A percentile compares a stretch with the other conserved stretches of the same genome.
Evolutionary conservation across 2,329 filamentous ascomycete species (phyloP).

Genomic region (Chrysosporium keratinophilum): DNA sequence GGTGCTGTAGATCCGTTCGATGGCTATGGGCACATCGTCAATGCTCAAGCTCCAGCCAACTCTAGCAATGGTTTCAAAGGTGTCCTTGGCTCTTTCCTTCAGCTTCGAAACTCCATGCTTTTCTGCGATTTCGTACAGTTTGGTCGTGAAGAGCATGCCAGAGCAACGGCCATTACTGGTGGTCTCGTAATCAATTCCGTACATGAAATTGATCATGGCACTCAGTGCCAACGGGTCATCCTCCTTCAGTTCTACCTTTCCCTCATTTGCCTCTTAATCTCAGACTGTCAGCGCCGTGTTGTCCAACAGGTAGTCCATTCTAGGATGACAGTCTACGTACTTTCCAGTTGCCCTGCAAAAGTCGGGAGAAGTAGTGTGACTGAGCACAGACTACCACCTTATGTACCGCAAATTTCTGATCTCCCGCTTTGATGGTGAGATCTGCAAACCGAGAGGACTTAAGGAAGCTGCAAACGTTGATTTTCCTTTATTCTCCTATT

Average conservation of each 20-base stretch:
- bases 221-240: not conserved
- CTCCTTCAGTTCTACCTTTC: not conserved
- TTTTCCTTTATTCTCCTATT: too few relatives aligned
- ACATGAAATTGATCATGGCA: not conserved
- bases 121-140: slow-evolving; percentile 21
- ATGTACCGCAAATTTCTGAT: too few relatives aligned
- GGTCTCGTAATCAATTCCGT: not conserved
- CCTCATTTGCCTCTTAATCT: not conserved
- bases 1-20: not conserved
- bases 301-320: too few relatives aligned
- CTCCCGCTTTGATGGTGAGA: too few relatives aligned
- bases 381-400: too few relatives aligned
- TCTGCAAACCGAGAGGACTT: too few relatives aligned
- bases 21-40: slow-evolving; percentile 16
- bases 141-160: slow-evolving; percentile 20
- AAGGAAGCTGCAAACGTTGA: too few relatives aligned
- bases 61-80: slow-evolving; percentile 15
- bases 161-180: slow-evolving; percentile 7
- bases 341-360: too few relatives aligned
- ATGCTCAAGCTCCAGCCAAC: slow-evolving; percentile 17
- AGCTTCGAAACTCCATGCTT: slow-evolving; percentile 20
- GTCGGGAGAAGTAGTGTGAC: too few relatives aligned
- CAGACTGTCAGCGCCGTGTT: not conserved
- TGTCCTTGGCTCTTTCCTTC: slow-evolving; percentile 18
- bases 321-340: too few relatives aligned